Conservation (phyloP, 257 asterid genomes). For the Hygrophila difformis region DNA sequence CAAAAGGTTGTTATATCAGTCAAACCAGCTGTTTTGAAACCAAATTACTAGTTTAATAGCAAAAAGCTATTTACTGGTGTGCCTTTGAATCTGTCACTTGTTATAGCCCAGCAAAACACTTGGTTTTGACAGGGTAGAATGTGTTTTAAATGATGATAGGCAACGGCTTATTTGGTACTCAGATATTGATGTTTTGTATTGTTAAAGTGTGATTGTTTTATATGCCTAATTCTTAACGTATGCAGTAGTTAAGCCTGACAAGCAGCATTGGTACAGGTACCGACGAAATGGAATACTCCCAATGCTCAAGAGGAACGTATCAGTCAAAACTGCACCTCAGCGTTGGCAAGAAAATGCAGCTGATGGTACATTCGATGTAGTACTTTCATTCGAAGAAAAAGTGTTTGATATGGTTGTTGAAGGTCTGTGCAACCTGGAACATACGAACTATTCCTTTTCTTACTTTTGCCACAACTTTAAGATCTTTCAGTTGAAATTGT, state of each 20-base stretch:
- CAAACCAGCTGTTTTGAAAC: too few relatives aligned
- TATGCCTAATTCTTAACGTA: not conserved
- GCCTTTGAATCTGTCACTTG: not conserved
- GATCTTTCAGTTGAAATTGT: not conserved
- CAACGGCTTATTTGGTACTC: not conserved
- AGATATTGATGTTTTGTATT: not conserved
- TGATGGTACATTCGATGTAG: slow-evolving; percentile 88
- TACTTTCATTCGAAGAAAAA: slow-evolving; percentile 88
- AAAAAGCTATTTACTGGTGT: too few relatives aligned
- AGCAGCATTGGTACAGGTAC: slow-evolving; percentile 37
- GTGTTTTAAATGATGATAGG: not conserved
- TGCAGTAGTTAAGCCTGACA: slow-evolving; percentile 12
- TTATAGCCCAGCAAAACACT: too few relatives aligned
- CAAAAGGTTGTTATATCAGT: too few relatives aligned
- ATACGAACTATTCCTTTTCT: not conserved
- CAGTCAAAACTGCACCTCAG: slow-evolving; percentile 83
- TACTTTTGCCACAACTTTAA: not conserved
- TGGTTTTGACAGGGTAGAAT: not conserved
- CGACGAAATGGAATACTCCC: slow-evolving; percentile 90
- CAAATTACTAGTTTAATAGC: too few relatives aligned
- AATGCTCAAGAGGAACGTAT: slow-evolving; percentile 90
- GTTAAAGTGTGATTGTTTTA: not conserved
- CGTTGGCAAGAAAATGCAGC: slow-evolving; percentile 93
- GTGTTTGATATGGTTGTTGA: slow-evolving; percentile 94
- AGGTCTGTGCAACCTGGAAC: slow-evolving; percentile 41